Evolutionary conservation across 1,139 yeast species (phyloP), one percentile per base, ranked within the genome.

Genomic region (Meyerozyma elateridarum): DNA sequence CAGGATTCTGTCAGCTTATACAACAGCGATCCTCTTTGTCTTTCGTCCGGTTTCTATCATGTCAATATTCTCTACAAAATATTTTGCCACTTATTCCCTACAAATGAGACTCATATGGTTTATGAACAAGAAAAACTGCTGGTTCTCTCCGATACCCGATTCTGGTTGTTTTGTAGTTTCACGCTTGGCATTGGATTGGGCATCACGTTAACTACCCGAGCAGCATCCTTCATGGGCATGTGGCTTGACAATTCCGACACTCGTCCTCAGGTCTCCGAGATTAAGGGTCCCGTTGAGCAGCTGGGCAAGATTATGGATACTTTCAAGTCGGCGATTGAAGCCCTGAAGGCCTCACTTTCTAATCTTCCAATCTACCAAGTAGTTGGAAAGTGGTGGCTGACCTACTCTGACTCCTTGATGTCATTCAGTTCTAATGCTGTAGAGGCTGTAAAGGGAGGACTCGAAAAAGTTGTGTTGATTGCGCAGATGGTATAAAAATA

Each of bases 111-210:
- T n/a, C 17, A 22, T 13, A 22, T 16, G 19, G 17, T 25, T 18
- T 12, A 13, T 32, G 17, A 20, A 25, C 29, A 26, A 24, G 12
- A 25, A 32, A 12, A 28, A 26, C 12, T 21, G 24, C 19, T 21
- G 20, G 25, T 28, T 28, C 22, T 22, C 21, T 17, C 30, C 30
- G 38, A 31, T 19, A 42, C 37, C 13, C 40, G 40, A 12, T 30
- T 48, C n/a, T 55, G 56, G 61, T 35, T 58, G 8, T 16, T 56
- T 7, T 56, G 58, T 32, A 52, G 66, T 32, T 61, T 64, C 37
- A 45, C 63, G 1, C 28, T 63, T 11, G 69, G 69, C 1, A 46
- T 64, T 22, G 66, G 70, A 1, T 43, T 64, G 17, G 70, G 70
- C 1, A 39, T 61, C 13, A 53, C 56, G 9, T 32, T 54, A 20